A percentile compares a stretch with the other conserved stretches of the same genome.
phyloP scores from a whole-genome alignment of 148 eudicot genomes.

The Polygonum aviculare region DNA sequence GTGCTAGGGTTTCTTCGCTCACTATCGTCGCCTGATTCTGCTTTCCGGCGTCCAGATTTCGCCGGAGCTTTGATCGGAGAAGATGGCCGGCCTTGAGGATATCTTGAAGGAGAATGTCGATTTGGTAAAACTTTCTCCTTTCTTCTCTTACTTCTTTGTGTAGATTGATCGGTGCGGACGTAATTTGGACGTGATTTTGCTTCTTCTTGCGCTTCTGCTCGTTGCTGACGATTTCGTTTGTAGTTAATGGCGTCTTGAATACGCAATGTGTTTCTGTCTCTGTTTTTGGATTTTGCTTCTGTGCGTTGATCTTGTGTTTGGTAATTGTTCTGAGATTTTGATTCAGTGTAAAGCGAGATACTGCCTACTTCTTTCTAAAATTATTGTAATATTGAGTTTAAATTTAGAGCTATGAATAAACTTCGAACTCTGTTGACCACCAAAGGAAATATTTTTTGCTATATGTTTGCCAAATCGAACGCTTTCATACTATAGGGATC shows the following conservation, averaged over 20 bases:
- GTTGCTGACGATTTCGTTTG: not conserved
- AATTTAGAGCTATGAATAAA: not conserved
- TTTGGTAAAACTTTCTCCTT: slow-evolving; percentile 18
- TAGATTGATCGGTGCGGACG: not conserved
- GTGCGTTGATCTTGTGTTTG: not conserved
- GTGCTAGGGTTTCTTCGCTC: not conserved
- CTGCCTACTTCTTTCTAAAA: not conserved
- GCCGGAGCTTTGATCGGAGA: not conserved
- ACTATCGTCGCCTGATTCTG: not conserved
- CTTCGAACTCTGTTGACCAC: not conserved
- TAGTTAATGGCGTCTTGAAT: not conserved
- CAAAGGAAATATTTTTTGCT: too few relatives aligned
- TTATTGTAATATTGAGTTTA: not conserved
- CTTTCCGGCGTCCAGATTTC: not conserved
- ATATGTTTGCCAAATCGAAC: too few relatives aligned
- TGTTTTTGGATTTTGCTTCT: not conserved
- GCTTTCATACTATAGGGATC: too few relatives aligned
- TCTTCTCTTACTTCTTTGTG: not conserved
- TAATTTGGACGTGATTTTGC: not conserved
- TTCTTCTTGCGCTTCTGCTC: not conserved
- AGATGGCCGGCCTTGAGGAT: slow-evolving; percentile 15
- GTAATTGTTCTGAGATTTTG: not conserved
- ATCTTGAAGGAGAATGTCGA: slow-evolving; percentile 33
- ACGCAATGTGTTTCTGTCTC: not conserved
- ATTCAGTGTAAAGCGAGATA: not conserved